Percentiles rank a stretch among this genome's conserved stretches.
These are phyloP conservation scores for Ramularia endophylla DNA, from an alignment of 2,329 filamentous ascomycete genomes.

Conservation along the genomic window DNA sequence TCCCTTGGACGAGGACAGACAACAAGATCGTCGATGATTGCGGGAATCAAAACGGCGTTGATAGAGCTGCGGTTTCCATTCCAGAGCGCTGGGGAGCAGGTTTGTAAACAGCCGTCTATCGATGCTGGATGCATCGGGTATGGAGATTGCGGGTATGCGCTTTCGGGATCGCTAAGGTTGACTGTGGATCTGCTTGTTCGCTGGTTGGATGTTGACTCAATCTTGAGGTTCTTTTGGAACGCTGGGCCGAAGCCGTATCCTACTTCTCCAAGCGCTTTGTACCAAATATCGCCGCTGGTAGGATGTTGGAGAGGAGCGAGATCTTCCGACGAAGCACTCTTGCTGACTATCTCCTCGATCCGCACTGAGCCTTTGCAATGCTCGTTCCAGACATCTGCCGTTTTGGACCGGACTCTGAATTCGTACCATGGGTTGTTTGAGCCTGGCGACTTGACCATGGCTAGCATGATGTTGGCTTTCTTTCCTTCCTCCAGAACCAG, in stretches of 20 bases:
- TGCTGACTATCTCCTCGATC: neutral
- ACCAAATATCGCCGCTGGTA: neutral
- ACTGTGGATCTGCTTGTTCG: neutral
- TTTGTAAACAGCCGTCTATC: neutral
- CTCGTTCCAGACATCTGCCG: neutral
- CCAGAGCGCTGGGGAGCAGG: neutral
- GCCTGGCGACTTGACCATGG: neutral
- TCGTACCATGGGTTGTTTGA: neutral
- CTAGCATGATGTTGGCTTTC: neutral
- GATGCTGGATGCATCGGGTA: conserved; percentile 1
- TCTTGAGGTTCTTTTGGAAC: neutral
- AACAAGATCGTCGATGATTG: neutral
- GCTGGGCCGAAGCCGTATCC: conserved; percentile 1
- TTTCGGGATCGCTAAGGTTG: neutral
- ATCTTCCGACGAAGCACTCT: neutral
- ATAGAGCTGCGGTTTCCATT: neutral
- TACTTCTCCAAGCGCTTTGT: neutral
- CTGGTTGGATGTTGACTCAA: neutral
- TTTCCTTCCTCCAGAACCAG: neutral
- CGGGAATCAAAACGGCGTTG: neutral
- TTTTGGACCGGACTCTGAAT: neutral
- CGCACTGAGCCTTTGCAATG: neutral
- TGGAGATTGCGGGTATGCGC: neutral
- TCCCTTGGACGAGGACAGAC: neutral
- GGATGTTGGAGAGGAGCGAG: neutral